A percentile compares a stretch with the other conserved stretches of the same genome.
phyloP scores from a whole-genome alignment of 2,329 filamentous ascomycete genomes.

The Cladosporium halotolerans region DNA sequence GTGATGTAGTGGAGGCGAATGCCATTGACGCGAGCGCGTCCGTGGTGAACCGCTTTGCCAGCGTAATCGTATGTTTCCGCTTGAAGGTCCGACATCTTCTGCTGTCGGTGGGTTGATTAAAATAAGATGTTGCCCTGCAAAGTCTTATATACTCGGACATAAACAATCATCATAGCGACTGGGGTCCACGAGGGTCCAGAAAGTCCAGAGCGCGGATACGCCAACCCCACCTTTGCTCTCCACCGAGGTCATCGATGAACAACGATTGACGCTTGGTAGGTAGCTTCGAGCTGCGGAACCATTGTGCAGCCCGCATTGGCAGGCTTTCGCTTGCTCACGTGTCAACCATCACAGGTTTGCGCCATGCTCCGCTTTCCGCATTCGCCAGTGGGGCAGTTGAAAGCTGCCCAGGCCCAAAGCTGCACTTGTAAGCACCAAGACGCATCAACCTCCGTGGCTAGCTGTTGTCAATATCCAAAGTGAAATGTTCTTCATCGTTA shows the following conservation, averaged over 20 bases:
- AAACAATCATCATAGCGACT: too few species aligned
- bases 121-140: too few species aligned
- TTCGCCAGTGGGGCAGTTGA: too few species aligned
- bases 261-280: background rate
- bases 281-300: background rate
- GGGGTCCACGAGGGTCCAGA: background rate
- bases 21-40: slow-evolving; percentile 28
- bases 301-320: too few species aligned
- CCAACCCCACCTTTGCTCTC: slow-evolving; percentile 4
- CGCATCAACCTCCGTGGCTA: too few species aligned
- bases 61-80: slow-evolving; percentile 29
- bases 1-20: slow-evolving; percentile 31
- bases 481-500: too few species aligned
- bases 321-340: too few species aligned
- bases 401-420: too few species aligned
- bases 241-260: slow-evolving; percentile 8
- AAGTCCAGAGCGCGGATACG: background rate
- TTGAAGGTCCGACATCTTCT: slow-evolving; percentile 9
- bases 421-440: too few species aligned
- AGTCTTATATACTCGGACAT: background rate
- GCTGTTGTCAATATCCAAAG: too few species aligned
- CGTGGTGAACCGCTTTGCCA: slow-evolving; percentile 24
- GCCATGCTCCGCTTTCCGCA: too few species aligned
- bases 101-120: background rate
- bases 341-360: too few species aligned